Evolutionary conservation across 768 basidiomycete genomes (phyloP).

Genomic region (Tulasnella sp.): DNA sequence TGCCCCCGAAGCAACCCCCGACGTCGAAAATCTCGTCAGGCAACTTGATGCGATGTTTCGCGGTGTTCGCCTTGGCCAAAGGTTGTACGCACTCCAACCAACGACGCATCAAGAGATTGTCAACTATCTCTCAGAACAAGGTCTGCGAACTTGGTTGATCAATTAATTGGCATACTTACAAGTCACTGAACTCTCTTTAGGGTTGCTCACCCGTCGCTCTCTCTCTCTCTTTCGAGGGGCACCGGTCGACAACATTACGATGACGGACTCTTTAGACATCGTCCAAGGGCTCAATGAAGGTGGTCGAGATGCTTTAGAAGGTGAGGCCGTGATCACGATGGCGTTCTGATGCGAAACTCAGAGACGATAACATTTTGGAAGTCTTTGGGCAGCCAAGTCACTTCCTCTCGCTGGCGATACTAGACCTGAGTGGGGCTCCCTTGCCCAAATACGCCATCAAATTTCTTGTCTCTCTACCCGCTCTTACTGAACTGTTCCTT

Average conservation of each 20-base stretch:
- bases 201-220: conserved; percentile 8
- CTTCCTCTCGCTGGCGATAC: conserved; percentile 1
- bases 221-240: conserved; percentile 4
- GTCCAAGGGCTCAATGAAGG: conserved; percentile 19
- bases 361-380: not conserved
- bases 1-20: not conserved
- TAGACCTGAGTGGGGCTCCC: not conserved
- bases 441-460: not conserved
- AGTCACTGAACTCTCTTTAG: not conserved
- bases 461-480: not conserved
- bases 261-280: conserved; percentile 13
- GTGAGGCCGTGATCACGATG: not conserved
- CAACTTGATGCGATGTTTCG: conserved; percentile 17
- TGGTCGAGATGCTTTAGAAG: conserved; percentile 11
- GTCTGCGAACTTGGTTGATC: not conserved
- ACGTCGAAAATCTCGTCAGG: not conserved
- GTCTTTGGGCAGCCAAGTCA: not conserved
- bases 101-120: conserved; percentile 7
- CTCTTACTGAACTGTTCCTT: not conserved
- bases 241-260: not conserved
- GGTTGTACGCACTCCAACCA: not conserved
- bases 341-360: not conserved
- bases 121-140: conserved; percentile 4
- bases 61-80: conserved; percentile 1
- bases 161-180: not conserved